Evolutionary conservation across 345 rosid genomes (phyloP), one percentile per base, ranked within the genome.

Genomic region (Lepidium didymum): DNA sequence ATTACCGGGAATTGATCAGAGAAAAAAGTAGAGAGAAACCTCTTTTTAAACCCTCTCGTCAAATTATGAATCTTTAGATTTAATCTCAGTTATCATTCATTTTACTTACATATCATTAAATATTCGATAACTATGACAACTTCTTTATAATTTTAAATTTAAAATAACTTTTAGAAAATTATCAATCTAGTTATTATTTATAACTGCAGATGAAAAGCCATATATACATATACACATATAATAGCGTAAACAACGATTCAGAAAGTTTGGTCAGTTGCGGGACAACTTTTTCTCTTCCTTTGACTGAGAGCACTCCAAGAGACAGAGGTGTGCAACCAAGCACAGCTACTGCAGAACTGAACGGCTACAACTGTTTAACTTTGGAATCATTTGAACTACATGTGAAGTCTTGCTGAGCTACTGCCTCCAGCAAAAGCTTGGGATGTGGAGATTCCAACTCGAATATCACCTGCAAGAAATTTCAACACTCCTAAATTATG

Each of bases 381-480:
- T 62, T 82, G 23, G 45, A 68, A 58, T 38, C 74, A 37, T 81
- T 78, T 25, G 81, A 67, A 65, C 90, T 77, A 53, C 96, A 91
- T 2, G 78, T 66, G 78, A 89, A 91, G 54, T 84, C 85, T 71
- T 84, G 74, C 31, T 51, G 67, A 67, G 82, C 79, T 5, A 85
- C 87, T 0, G 87, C 75, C 16, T 85, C 78, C 34, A 88, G 55
- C 33, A 53, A 56, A 34, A 88, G 87, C 72, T 81, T 73, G 0
- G 79, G 42, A 37, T 75, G 74, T 10, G 86, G 85, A 43, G 88
- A 82, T 79, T 88, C 96, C 57, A 88, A 19, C 83, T 88, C 97
- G 8, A 93, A 81, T 45, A 88, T 59, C 51, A 81, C 89, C 98
- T 90, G 78, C 56, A 56, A 40, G 3, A 4, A 8, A 6, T 19